Percentiles rank a stretch among this genome's conserved stretches.
These are phyloP conservation scores for Lachnellula suecica DNA, from an alignment of 2,329 filamentous ascomycete genomes.

Conservation along the genomic window DNA sequence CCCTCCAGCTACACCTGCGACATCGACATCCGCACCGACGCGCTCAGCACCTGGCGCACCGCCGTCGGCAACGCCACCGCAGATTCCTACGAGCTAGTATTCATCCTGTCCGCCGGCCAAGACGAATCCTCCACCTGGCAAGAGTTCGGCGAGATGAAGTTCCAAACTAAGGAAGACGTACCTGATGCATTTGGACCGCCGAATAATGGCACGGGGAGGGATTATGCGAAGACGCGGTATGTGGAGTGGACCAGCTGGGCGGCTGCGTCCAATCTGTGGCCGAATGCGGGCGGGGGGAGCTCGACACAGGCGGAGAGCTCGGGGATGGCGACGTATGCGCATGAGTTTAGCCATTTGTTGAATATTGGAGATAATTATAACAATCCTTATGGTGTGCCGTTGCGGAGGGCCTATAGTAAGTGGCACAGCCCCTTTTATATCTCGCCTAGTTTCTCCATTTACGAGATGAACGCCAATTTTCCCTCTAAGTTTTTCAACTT, in stretches of 20 bases:
- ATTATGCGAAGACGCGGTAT: conserved; percentile 16
- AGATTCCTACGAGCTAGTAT: conserved; percentile 11
- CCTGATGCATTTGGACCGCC: conserved; percentile 15
- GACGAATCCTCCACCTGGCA: conserved; percentile 18
- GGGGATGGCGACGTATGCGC: conserved; percentile 15
- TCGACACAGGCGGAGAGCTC: conserved; percentile 9
- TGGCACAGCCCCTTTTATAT: too few relatives aligned
- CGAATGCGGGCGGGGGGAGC: conserved; percentile 7
- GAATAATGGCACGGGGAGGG: conserved; percentile 5
- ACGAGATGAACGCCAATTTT: too few relatives aligned
- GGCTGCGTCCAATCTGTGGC: conserved; percentile 12
- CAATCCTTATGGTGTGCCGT: conserved; percentile 11
- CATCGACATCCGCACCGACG: conserved; percentile 12
- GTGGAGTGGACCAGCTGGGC: conserved; percentile 16
- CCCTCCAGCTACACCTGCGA: conserved; percentile 6
- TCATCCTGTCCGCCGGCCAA: conserved; percentile 15
- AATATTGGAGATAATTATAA: conserved; percentile 19
- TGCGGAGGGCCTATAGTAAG: conserved; percentile 7
- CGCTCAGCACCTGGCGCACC: conserved; percentile 12
- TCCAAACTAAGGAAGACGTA: conserved; percentile 14
- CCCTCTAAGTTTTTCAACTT: too few relatives aligned
- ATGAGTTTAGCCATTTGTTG: conserved; percentile 16
- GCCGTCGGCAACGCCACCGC: conserved; percentile 9
- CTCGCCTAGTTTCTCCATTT: too few relatives aligned
- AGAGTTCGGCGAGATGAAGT: conserved; percentile 20